Evolutionary conservation across 1,284 basidiomycete species (phyloP).

Genomic region (Pseudomicrostroma phylloplanum): DNA sequence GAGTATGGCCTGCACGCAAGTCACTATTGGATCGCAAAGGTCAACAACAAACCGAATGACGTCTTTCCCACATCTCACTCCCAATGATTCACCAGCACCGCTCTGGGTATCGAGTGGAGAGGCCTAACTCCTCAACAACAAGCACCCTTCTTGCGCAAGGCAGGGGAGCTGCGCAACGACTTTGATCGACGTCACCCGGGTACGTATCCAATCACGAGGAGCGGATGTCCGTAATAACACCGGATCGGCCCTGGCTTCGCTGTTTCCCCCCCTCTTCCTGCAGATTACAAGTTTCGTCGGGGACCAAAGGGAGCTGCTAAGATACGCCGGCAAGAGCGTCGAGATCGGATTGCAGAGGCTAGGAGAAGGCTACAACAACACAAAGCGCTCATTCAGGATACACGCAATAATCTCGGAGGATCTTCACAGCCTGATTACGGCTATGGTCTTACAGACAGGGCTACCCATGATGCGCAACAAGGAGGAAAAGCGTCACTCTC

Average conservation of each 20-base stretch:
- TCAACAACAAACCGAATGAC: neutral
- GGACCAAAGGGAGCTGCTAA: slow-evolving; percentile 5
- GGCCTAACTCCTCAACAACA: neutral
- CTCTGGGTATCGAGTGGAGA: neutral
- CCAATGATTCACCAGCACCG: neutral
- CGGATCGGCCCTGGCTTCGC: neutral
- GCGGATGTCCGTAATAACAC: neutral
- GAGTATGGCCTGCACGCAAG: neutral
- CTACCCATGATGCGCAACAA: too few relatives aligned
- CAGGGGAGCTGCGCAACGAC: neutral
- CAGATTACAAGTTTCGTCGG: slow-evolving; percentile 4
- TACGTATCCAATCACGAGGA: neutral
- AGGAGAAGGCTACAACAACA: neutral
- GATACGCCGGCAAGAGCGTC: neutral
- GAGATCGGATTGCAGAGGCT: neutral
- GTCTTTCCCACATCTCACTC: neutral
- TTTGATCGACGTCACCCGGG: neutral
- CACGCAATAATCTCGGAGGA: too few relatives aligned
- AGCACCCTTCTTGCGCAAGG: neutral
- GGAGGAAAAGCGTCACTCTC: too few relatives aligned
- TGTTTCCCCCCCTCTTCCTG: neutral
- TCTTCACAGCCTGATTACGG: too few relatives aligned
- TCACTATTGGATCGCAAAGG: neutral
- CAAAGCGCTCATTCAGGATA: too few relatives aligned
- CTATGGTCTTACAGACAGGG: too few relatives aligned